Evolutionary conservation across 495 filamentous ascomycete species (phyloP).

Genomic region (Podospora didyma): DNA sequence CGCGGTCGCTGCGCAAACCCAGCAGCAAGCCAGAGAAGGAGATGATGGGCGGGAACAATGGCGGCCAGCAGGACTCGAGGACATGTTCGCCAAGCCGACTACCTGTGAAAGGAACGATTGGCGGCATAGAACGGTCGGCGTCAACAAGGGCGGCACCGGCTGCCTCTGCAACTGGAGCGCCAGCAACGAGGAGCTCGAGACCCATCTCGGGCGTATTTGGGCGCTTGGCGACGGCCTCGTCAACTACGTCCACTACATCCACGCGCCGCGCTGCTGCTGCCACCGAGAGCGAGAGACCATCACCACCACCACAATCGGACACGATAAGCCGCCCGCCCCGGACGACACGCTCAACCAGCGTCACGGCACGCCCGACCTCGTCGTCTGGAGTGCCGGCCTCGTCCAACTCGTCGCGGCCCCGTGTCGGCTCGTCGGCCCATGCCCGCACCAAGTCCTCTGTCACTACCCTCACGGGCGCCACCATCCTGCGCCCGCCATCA

Average conservation of each 20-base stretch:
- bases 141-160: background rate
- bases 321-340: slow-evolving; percentile 1
- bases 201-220: slow-evolving; percentile 8
- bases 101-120: slow-evolving; percentile 34
- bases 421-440: slow-evolving; percentile 10
- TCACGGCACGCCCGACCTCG: slow-evolving; percentile 13
- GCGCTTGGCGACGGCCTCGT: background rate
- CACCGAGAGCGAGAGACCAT: background rate
- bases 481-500: slow-evolving; percentile 40
- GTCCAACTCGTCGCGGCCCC: slow-evolving; percentile 1
- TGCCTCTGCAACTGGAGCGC: background rate
- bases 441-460: slow-evolving; percentile 38
- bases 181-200: background rate
- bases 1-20: slow-evolving; percentile 43
- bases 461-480: slow-evolving; percentile 39
- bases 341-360: background rate
- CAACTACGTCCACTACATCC: too few relatives aligned
- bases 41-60: too few relatives aligned
- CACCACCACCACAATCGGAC: background rate
- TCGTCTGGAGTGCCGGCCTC: slow-evolving; percentile 15
- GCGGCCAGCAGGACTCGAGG: slow-evolving; percentile 13
- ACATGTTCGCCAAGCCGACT: slow-evolving; percentile 44
- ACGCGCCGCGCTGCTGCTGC: background rate
- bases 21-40: slow-evolving; percentile 11
- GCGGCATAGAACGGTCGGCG: background rate